phyloP scores from a whole-genome alignment of 179 eudicot genomes.

The Beta macrorhiza region DNA sequence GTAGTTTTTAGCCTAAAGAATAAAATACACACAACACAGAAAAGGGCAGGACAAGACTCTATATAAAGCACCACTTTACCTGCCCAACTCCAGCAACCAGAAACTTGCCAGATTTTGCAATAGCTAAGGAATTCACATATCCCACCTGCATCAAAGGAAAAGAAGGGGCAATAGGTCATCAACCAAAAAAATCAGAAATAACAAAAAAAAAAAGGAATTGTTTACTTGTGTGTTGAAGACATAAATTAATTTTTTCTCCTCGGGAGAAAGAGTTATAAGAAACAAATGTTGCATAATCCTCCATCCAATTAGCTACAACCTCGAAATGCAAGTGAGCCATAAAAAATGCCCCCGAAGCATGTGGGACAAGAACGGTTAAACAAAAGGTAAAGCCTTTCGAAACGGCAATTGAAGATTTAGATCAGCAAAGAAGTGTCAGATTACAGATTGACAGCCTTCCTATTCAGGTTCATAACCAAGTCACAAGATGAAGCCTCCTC shows the following conservation, averaged over 20 bases:
- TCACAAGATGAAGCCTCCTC: too few species aligned
- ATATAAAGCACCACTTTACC: conserved; percentile 38
- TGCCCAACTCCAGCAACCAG: conserved; percentile 92
- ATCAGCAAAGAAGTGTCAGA: too few species aligned
- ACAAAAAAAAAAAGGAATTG: neutral
- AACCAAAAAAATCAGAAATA: neutral
- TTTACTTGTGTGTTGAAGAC: neutral
- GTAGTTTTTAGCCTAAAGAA: neutral
- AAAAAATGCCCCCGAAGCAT: neutral
- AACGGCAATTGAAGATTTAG: neutral
- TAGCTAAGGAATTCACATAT: conserved; percentile 79
- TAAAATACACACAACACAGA: neutral
- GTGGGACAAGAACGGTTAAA: neutral
- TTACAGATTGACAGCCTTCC: neutral
- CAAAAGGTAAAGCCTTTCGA: neutral
- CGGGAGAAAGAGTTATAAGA: neutral
- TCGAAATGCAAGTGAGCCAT: neutral
- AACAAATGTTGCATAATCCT: neutral
- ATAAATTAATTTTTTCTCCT: too few species aligned
- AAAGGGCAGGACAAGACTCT: neutral
- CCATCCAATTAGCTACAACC: neutral
- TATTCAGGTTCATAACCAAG: too few species aligned
- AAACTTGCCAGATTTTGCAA: conserved; percentile 88
- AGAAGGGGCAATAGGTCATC: conserved; percentile 18
- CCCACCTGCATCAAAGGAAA: conserved; percentile 53